These are phyloP conservation scores for Rhododendron williamsianum DNA, from an alignment of 148 eudicot genomes.

Conservation along the genomic window DNA sequence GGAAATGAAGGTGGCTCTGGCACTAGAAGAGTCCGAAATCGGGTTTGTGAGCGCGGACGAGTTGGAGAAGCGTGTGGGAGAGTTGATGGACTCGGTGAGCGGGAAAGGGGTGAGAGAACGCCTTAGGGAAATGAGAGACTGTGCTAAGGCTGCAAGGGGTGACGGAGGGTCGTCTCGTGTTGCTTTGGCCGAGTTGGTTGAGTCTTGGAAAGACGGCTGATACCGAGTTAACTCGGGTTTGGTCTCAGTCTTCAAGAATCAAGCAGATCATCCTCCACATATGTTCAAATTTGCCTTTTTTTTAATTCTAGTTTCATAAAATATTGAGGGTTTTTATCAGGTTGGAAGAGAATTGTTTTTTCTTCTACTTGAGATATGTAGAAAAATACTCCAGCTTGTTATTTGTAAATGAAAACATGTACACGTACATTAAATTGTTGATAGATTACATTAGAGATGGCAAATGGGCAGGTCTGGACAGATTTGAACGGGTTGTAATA, in stretches of 20 bases:
- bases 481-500: no score
- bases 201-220: slow-evolving; percentile 16
- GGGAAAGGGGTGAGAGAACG: slow-evolving; percentile 16
- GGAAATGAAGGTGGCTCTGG: slow-evolving; percentile 5
- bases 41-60: slow-evolving; percentile 28
- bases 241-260: neutral
- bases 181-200: slow-evolving; percentile 21
- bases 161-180: slow-evolving; percentile 18
- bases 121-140: neutral
- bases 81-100: slow-evolving; percentile 22
- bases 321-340: no score
- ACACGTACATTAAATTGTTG: neutral
- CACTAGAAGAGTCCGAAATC: slow-evolving; percentile 24
- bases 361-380: neutral
- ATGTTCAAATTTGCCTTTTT: no score
- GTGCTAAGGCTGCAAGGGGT: slow-evolving; percentile 14
- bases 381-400: no score
- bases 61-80: slow-evolving; percentile 33
- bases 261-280: no score
- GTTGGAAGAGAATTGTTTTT: no score
- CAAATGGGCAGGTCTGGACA: no score
- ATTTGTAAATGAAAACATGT: no score
- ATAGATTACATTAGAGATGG: no score
- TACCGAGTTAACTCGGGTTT: neutral
- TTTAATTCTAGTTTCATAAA: no score